These are phyloP conservation scores for Fulvia fulva DNA, from an alignment of 2,329 filamentous ascomycete genomes.

Conservation along the genomic window DNA sequence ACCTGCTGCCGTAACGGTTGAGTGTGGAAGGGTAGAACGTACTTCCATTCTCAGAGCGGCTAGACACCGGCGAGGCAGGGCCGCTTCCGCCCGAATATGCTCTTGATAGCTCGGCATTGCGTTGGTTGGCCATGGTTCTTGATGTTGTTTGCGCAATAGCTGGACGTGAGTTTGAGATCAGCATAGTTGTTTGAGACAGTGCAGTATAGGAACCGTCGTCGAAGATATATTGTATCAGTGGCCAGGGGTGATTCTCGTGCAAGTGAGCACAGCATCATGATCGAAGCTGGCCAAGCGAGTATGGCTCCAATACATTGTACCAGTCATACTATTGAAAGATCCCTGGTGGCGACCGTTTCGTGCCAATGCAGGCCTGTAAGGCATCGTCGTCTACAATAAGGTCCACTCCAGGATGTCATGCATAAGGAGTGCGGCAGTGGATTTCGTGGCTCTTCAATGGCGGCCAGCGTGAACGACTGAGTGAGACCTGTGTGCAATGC, in stretches of 20 bases:
- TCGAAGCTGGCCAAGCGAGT: constrained; percentile 24
- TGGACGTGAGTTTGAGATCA: constrained; percentile 7
- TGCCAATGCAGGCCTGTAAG: constrained; percentile 28
- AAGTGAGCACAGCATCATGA: constrained; percentile 21
- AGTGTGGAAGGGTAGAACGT: constrained; percentile 12
- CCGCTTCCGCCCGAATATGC: constrained; percentile 22
- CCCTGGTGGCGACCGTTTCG: constrained; percentile 26
- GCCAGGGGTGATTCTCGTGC: constrained; percentile 27
- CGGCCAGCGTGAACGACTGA: constrained; percentile 17
- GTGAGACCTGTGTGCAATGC: constrained; percentile 17
- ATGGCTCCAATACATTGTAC: constrained; percentile 28
- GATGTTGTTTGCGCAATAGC: neutral
- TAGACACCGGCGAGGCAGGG: constrained; percentile 23
- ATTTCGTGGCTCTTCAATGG: constrained; percentile 24
- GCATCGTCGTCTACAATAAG: constrained; percentile 21
- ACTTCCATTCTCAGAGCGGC: constrained; percentile 27
- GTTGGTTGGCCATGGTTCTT: constrained; percentile 24
- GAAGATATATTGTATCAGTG: constrained; percentile 14
- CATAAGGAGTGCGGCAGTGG: constrained; percentile 18
- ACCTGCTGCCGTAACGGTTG: constrained; percentile 9
- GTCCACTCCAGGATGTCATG: constrained; percentile 18
- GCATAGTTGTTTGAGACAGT: constrained; percentile 6
- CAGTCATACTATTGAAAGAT: constrained; percentile 29
- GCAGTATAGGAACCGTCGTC: constrained; percentile 14
- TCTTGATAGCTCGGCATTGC: constrained; percentile 31